Base-by-base conservation (phyloP, 2,329 filamentous ascomycete species). In the Lasiodiplodia sp. region DNA sequence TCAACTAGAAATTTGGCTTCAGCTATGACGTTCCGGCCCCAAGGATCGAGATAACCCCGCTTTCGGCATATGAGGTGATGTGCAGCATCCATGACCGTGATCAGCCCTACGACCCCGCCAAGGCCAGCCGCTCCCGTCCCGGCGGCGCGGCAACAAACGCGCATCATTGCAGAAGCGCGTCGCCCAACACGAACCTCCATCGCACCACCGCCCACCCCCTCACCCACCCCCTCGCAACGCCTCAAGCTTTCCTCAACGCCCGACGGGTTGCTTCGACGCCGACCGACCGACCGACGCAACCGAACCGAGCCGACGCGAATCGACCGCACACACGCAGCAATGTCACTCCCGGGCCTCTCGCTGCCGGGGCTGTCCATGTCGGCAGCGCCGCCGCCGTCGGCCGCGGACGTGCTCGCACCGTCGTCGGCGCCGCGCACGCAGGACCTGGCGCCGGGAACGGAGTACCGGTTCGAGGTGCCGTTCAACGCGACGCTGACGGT, bases 281-380 rank as follows among this genome's bases (percentile, higher is more conserved):
- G n/a, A 21, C 31, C 34, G 18, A 23, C 56, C 31, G 47, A 55
- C 37, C 56, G 37, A 23, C 49, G 34, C 40, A 18, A n/a, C 5
- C 40, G 44, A 47, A 40, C 38, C 31, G 38, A 40, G 14, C 38
- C 38, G 38, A 40, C 4, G 4, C 38, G 12, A 40, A 47, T 47
- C 18, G 18, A 47, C 44, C 44, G 7, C 18, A 47, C 18, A 47
- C 18, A 47, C n/a, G 5, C 5, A 47, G 44, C 44, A 21, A 79
- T 79, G 76, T 76, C 81, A 25, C 74, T 85, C n/a, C 83, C 83
- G 60, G 83, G 83, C 49, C 79, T 85, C 34, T 81, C 82, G 66
- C 75, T 84, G 6, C 79, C 79, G 14, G 79, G 79, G 53, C 73
- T 81, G 21, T 72, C 71, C 38, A 71, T 73, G 53, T 52, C 66